Evolutionary conservation across 2,329 filamentous ascomycete species (phyloP), one percentile per base, ranked within the genome.

Genomic region (Hypoxylon sp.): DNA sequence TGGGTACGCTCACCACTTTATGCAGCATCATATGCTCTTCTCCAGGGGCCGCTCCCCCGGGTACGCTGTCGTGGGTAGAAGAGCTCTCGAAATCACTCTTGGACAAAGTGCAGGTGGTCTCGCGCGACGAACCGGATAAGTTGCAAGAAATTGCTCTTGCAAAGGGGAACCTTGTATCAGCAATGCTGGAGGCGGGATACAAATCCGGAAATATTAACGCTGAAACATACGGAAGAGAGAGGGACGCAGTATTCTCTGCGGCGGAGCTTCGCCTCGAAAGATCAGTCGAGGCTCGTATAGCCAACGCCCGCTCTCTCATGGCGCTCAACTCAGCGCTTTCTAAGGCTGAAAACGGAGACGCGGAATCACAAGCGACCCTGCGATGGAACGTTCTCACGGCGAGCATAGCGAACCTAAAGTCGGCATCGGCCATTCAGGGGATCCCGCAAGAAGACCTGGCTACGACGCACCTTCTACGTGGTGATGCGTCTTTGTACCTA

Each of bases 51-150:
- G 71, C 69, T 29, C 55, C 51, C 3, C 36, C 42, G n/a, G 17
- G 55, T 5, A 72, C 71, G 7, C 71, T 87, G 11, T 75, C 78
- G n/a, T 80, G 81, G 71, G 77, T 83, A 43, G 79, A 84, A 50
- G 76, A 84, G 57, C 77, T 79, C 49, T 82, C 81, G 1, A 70
- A 73, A 2, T 71, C 75, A 11, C 73, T 86, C 7, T 68, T 83
- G 2, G 73, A 77, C 19, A 73, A 75, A 16, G 27, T 51, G 5
- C 51, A 53, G 26, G 9, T 25, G 7, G 29, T 65, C 19, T 57
- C 60, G 9, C 26, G 43, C 32, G 53, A 58, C 25, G 45, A 51
- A 15, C 42, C 43, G 0, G 52, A 61, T 17, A 62, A 53, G 19
- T 20, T 56, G n/a, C 62, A 60, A 27, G 67, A 69, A 12, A 55